Conservation (phyloP, 208 protist genomes). For the Strigomonas galati region DNA sequence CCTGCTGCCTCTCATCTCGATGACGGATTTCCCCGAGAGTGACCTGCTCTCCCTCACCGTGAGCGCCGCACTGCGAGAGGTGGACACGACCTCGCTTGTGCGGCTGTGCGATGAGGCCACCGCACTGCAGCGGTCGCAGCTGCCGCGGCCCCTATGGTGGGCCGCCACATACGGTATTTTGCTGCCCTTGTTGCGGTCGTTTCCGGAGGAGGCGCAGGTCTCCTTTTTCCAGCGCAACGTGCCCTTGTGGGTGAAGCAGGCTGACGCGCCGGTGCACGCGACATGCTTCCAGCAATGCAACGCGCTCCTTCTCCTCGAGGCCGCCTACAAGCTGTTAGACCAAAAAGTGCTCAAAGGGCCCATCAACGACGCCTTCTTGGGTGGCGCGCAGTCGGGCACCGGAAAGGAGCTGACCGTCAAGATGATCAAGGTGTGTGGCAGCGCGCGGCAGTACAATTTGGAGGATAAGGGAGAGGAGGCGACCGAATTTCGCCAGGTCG, state of each 20-base stretch:
- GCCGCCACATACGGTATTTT: constrained; percentile 37
- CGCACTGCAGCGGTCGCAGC: constrained; percentile 20
- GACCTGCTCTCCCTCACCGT: constrained; percentile 15
- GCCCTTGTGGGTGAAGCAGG: constrained; percentile 24
- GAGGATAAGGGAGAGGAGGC: constrained; percentile 11
- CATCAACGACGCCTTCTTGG: constrained; percentile 49
- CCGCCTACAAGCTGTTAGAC: constrained; percentile 47
- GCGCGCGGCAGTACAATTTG: constrained; percentile 14
- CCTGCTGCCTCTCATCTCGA: constrained; percentile 41
- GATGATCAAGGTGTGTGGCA: constrained; percentile 61
- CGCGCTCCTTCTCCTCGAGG: constrained; percentile 68
- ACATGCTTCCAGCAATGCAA: constrained; percentile 30
- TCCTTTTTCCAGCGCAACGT: constrained; percentile 39
- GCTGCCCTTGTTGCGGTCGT: constrained; percentile 26
- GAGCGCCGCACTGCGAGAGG: constrained; percentile 12
- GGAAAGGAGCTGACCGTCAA: constrained; percentile 80
- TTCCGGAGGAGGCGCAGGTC: constrained; percentile 16
- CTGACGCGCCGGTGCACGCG: constrained; percentile 1
- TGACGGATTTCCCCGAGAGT: constrained; percentile 27
- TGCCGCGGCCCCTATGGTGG: constrained; percentile 33
- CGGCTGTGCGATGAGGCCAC: constrained; percentile 21
- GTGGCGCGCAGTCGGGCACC: constrained; percentile 15
- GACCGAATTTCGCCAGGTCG: constrained; percentile 50
- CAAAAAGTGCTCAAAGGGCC: constrained; percentile 28
- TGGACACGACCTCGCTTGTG: constrained; percentile 10